These are phyloP conservation scores for Rhodotorula mucilaginosa DNA, from an alignment of 1,284 basidiomycete genomes.

Conservation along the genomic window DNA sequence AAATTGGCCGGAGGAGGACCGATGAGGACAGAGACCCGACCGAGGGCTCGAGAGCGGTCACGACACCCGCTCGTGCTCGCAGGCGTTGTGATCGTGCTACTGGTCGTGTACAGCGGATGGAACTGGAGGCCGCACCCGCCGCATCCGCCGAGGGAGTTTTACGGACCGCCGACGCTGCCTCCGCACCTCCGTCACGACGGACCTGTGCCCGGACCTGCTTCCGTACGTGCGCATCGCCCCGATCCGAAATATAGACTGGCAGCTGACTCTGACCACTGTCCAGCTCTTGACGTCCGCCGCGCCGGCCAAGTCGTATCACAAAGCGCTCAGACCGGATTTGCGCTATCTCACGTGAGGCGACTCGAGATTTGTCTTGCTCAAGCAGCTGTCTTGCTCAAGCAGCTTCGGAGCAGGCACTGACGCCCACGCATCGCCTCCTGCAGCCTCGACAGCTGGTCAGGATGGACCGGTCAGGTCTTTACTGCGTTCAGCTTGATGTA, in stretches of 20 bases:
- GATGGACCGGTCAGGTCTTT: slow-evolving; percentile 27
- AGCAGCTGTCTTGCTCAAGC: accelerated
- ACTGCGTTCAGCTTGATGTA: slow-evolving; percentile 29
- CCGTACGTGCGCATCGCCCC: not conserved
- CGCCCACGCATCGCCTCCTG: not conserved
- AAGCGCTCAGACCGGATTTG: slow-evolving; percentile 23
- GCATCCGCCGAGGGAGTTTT: not conserved
- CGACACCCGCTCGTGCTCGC: not conserved
- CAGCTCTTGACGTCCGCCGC: slow-evolving; percentile 19
- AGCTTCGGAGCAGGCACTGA: not conserved
- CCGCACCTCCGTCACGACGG: not conserved
- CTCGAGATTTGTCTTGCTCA: too few species aligned
- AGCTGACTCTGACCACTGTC: not conserved
- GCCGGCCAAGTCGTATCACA: slow-evolving; percentile 21
- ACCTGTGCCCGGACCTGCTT: not conserved
- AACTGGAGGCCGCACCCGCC: not conserved
- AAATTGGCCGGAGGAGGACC: not conserved
- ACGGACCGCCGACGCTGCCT: not conserved
- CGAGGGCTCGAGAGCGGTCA: not conserved
- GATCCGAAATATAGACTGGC: not conserved
- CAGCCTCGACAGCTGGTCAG: slow-evolving; percentile 4
- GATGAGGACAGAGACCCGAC: not conserved
- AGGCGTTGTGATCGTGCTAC: not conserved
- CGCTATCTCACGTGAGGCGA: slow-evolving; percentile 25
- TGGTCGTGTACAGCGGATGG: not conserved